Percentiles rank a stretch among this genome's conserved stretches.
These are phyloP conservation scores for Colletotrichum filicis DNA, from an alignment of 2,329 filamentous ascomycete genomes.

Conservation along the genomic window DNA sequence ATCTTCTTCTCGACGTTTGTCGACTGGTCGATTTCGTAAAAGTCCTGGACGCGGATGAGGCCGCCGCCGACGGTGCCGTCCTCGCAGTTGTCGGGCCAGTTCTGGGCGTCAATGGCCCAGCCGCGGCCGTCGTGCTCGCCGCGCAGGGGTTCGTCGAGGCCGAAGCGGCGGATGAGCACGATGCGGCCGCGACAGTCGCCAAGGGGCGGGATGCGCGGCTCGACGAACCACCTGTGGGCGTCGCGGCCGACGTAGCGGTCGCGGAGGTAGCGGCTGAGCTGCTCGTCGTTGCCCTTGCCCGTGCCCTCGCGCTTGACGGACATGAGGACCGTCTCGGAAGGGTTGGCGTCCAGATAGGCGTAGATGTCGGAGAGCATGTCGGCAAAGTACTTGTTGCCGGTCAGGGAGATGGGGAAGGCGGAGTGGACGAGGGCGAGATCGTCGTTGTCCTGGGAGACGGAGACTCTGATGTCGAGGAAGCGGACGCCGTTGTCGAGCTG, in stretches of 20 bases:
- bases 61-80: constrained; percentile 78
- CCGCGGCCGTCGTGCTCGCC: constrained; percentile 61
- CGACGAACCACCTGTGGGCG: constrained; percentile 77
- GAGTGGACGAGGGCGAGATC: constrained; percentile 87
- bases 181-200: constrained; percentile 85
- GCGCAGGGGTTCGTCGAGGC: constrained; percentile 65
- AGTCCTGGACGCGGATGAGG: constrained; percentile 89
- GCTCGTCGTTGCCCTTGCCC: constrained; percentile 81
- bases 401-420: constrained; percentile 88
- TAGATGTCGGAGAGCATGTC: constrained; percentile 78
- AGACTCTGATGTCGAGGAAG: constrained; percentile 91
- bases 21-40: constrained; percentile 85
- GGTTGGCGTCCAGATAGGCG: constrained; percentile 80
- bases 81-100: constrained; percentile 90
- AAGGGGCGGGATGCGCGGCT: constrained; percentile 79
- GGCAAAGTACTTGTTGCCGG: constrained; percentile 81
- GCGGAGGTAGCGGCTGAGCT: constrained; percentile 79
- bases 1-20: constrained; percentile 86
- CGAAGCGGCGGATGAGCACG: constrained; percentile 85
- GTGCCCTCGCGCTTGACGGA: constrained; percentile 92
- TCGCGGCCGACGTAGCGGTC: constrained; percentile 73
- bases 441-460: constrained; percentile 64
- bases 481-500: constrained; percentile 92
- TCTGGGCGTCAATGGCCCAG: constrained; percentile 70
- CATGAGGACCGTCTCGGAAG: constrained; percentile 85